Evolutionary conservation across 257 asterid genomes (phyloP).

Genomic region (Gentiana dahurica): DNA sequence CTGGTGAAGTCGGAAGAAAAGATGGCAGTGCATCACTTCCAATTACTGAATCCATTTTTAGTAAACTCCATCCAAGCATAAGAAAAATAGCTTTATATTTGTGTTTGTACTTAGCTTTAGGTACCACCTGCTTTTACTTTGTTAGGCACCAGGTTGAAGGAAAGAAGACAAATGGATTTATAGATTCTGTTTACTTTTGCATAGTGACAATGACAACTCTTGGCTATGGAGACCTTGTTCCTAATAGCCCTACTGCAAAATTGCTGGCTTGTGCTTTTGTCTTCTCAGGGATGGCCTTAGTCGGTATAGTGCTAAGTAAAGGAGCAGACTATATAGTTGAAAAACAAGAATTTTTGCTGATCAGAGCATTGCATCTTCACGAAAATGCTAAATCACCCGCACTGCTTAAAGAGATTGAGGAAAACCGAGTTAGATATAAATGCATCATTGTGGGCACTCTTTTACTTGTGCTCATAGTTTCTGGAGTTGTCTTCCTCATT

Average conservation of each 20-base stretch:
- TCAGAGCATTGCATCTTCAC: slow-evolving; percentile 50
- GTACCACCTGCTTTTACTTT: slow-evolving; percentile 59
- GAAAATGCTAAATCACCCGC: slow-evolving; percentile 30
- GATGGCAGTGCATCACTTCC: slow-evolving; percentile 13
- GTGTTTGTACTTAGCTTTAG: slow-evolving; percentile 41
- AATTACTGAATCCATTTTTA: slow-evolving; percentile 26
- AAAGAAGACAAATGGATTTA: slow-evolving; percentile 43
- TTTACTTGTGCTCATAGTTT: slow-evolving; percentile 34
- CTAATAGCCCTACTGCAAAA: slow-evolving; percentile 44
- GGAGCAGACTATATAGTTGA: slow-evolving; percentile 85
- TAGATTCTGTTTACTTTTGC: slow-evolving; percentile 85
- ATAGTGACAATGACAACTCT: slow-evolving; percentile 95
- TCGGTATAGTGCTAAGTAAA: slow-evolving; percentile 53
- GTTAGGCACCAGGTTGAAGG: slow-evolving; percentile 52
- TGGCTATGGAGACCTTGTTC: slow-evolving; percentile 94
- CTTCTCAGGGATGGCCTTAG: slow-evolving; percentile 80
- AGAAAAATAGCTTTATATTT: slow-evolving; percentile 33
- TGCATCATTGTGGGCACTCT: slow-evolving; percentile 25
- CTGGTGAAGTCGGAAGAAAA: slow-evolving; percentile 27
- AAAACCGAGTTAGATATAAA: slow-evolving; percentile 48
- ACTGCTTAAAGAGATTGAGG: slow-evolving; percentile 46
- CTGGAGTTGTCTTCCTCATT: slow-evolving; percentile 46
- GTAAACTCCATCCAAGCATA: slow-evolving; percentile 42
- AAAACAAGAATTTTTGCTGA: slow-evolving; percentile 57
- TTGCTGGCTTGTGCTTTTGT: slow-evolving; percentile 80